A percentile compares a stretch with the other conserved stretches of the same genome.
Evolutionary conservation across 2,329 filamentous ascomycete genomes (phyloP).

Genomic region (Canariomyces notabilis): DNA sequence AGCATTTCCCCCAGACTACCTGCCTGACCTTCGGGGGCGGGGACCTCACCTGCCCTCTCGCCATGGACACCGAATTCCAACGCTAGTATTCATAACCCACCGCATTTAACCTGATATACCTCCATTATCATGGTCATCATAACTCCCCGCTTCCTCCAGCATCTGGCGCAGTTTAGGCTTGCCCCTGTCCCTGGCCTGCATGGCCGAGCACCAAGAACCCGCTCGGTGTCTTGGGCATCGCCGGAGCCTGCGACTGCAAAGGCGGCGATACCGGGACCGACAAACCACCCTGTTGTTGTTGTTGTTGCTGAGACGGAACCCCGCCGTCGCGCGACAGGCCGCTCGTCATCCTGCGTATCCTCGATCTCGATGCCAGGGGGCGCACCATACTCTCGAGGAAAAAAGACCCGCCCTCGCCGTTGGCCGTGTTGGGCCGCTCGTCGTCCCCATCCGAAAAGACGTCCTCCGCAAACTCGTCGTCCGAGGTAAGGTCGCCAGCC

Average conservation of each 20-base stretch:
- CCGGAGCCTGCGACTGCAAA: neutral
- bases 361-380: slow-evolving; percentile 51
- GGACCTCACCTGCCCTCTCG: too few relatives aligned
- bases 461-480: slow-evolving; percentile 65
- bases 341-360: slow-evolving; percentile 59
- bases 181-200: neutral
- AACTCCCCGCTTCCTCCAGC: neutral
- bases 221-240: neutral
- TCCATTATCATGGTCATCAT: neutral
- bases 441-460: slow-evolving; percentile 75
- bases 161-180: too few relatives aligned
- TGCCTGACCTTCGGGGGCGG: too few relatives aligned
- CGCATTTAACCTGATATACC: too few relatives aligned
- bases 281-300: neutral
- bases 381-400: slow-evolving; percentile 58
- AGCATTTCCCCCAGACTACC: too few relatives aligned
- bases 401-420: slow-evolving; percentile 43
- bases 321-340: slow-evolving; percentile 36
- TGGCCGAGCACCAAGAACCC: slow-evolving; percentile 3
- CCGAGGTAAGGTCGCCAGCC: slow-evolving; percentile 58
- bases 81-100: too few relatives aligned
- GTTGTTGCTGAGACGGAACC: slow-evolving; percentile 15
- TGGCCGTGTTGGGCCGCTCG: slow-evolving; percentile 40
- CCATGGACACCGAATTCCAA: too few relatives aligned
- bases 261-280: neutral